A percentile compares a stretch with the other conserved stretches of the same genome.
Evolutionary conservation across 2,329 filamentous ascomycete species (phyloP).

Genomic region (Paecilomyces fulvus): DNA sequence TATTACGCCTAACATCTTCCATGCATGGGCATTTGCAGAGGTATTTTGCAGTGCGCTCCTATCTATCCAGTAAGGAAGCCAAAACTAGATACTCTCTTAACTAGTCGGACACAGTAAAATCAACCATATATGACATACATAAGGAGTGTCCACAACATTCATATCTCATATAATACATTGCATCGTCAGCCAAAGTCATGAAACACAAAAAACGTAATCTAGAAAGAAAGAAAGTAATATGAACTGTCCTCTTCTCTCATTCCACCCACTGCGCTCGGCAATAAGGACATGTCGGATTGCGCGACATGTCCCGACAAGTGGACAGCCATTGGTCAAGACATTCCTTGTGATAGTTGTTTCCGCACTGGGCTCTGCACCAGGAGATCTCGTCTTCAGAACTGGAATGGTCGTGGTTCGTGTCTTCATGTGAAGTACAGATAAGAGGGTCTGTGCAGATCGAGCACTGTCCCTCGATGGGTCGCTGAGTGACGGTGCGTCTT

Average conservation of each 20-base stretch:
- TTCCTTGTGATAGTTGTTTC: slow-evolving; percentile 10
- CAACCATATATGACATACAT: background rate
- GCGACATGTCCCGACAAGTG: background rate
- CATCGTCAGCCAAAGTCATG: background rate
- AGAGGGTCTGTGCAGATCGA: slow-evolving; percentile 4
- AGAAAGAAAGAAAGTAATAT: background rate
- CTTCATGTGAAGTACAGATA: background rate
- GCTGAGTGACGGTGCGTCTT: background rate
- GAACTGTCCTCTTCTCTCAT: background rate
- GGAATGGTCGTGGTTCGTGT: background rate
- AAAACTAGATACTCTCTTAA: background rate
- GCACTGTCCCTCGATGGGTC: slow-evolving; percentile 6
- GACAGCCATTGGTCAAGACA: slow-evolving; percentile 8
- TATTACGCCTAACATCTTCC: too few species aligned
- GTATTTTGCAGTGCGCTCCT: background rate
- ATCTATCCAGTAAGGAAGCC: background rate
- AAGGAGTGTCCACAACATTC: too few species aligned
- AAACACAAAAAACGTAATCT: background rate
- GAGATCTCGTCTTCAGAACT: background rate
- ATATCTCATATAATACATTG: background rate
- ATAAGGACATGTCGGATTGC: background rate
- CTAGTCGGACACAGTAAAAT: background rate
- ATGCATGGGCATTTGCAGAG: too few species aligned
- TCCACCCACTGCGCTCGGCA: background rate
- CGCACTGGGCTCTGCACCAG: slow-evolving; percentile 11